Base-by-base conservation (phyloP, 129 eudicot genomes). In the Erigeron canadensis region DNA sequence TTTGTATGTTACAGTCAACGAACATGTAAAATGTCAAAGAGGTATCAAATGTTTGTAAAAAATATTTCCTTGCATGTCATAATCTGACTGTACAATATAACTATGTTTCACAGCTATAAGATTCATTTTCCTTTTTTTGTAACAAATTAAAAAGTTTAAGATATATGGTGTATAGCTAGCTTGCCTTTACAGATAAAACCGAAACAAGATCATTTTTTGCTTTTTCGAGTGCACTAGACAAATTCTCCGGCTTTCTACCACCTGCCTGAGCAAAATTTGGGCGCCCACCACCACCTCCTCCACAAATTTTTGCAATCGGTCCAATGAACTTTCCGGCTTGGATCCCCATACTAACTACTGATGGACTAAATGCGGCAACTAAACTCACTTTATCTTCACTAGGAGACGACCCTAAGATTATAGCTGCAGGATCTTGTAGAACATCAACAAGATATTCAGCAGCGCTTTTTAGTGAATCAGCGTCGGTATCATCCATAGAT, bases 181-280 rank as follows among this genome's bases (percentile, higher is more conserved):
- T 64, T 57, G 83, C 73, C 44, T 87, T 85, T 43, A 85, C 89
- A 2, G 88, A 68, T 72, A 94, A 82, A 72, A 80, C 57, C 6
- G 85, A 66, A 65, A 89, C 76, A 39, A 95, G 90, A 28, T 88
- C 88, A 0, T 83, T 81, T 50, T 86, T 87, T 37, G 97, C 99
- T 70, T 79, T 82, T 50, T 86, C 89, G 47, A 95, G 97, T 6
- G 99, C 95, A 44, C 61, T 59, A n/a, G 40, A 42, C 85, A 95
- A 81, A 59, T 83, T 95, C 75, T 90, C 94, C 8, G 99, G 96
- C 80, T 90, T 89, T 72, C 87, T 83, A 73, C 99, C 97, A 65
- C 99, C 97, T 3, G 99, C 99, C 86, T 95, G 99, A 28, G 99
- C 99, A 48, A 90, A 86, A 76, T 88, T 90, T 38, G 94, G 97